Conservation (phyloP, 1,284 basidiomycete species). For the Cutaneotrichosporon cutaneum region DNA sequence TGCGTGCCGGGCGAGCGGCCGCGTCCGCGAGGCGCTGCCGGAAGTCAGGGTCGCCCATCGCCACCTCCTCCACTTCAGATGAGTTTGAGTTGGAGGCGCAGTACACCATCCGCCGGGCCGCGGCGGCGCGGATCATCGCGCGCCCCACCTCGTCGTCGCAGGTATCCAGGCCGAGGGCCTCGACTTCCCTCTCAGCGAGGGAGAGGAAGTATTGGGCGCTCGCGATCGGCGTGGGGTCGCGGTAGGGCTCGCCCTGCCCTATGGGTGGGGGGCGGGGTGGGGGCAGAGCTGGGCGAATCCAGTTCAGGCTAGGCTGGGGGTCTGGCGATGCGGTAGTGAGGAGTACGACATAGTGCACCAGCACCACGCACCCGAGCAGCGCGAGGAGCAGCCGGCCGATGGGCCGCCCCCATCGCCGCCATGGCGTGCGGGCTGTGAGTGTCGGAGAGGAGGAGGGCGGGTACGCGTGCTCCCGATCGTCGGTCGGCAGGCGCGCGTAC, state of each 20-base stretch:
- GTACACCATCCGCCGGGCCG: slow-evolving; percentile 14
- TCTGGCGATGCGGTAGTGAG: neutral
- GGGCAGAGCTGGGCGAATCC: neutral
- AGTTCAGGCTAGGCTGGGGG: neutral
- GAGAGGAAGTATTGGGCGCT: slow-evolving; percentile 37
- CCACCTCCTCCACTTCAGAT: neutral
- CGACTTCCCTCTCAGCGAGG: slow-evolving; percentile 44
- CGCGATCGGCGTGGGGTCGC: slow-evolving; percentile 38
- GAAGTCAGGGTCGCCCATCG: slow-evolving; percentile 7
- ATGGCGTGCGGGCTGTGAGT: neutral
- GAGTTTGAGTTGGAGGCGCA: slow-evolving; percentile 15
- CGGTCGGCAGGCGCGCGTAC: slow-evolving; percentile 1
- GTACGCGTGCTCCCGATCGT: neutral
- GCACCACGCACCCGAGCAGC: neutral
- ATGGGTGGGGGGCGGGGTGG: neutral
- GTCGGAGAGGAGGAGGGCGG: neutral
- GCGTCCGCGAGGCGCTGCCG: slow-evolving; percentile 10
- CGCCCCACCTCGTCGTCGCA: slow-evolving; percentile 39
- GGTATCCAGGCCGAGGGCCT: slow-evolving; percentile 33
- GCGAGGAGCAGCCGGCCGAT: neutral
- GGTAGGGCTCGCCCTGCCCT: neutral
- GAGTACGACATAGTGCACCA: slow-evolving; percentile 4
- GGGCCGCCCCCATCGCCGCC: neutral
- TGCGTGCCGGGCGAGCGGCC: neutral
- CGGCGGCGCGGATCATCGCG: slow-evolving; percentile 29